phyloP scores from a whole-genome alignment of 768 basidiomycete species.

The Xerocomellus amylosporus region DNA sequence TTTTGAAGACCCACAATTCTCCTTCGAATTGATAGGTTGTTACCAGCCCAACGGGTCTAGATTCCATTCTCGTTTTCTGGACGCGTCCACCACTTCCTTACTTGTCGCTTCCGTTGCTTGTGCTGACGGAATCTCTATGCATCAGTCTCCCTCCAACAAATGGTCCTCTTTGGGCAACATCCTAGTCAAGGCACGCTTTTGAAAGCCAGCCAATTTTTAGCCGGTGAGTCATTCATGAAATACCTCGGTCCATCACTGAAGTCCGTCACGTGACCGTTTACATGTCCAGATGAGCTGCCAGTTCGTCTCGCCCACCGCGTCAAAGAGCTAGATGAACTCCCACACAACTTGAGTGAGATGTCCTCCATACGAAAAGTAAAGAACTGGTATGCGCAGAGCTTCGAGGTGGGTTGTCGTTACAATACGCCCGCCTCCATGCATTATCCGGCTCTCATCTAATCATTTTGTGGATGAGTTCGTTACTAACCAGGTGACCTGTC shows the following conservation, averaged over 20 bases:
- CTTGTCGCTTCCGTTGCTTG: neutral
- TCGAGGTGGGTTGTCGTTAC: conserved; percentile 72
- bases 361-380: conserved; percentile 91
- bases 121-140: conserved; percentile 7
- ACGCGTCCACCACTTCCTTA: neutral
- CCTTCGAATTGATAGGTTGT: neutral
- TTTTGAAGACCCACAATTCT: neutral
- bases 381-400: conserved; percentile 98
- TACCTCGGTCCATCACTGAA: neutral
- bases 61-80: neutral
- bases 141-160: conserved; percentile 93
- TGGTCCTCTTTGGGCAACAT: conserved; percentile 97
- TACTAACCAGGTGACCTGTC: neutral
- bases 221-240: conserved; percentile 45
- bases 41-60: too few species aligned
- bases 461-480: neutral
- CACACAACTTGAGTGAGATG: conserved; percentile 89
- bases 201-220: conserved; percentile 87
- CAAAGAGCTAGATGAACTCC: conserved; percentile 91
- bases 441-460: neutral
- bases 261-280: neutral
- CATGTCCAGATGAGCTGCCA: conserved; percentile 77
- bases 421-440: neutral
- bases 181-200: conserved; percentile 91
- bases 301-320: conserved; percentile 94